Evolutionary conservation across 2,329 filamentous ascomycete genomes (phyloP), one percentile per base, ranked within the genome.

Genomic region (Chaetomium strumarium): DNA sequence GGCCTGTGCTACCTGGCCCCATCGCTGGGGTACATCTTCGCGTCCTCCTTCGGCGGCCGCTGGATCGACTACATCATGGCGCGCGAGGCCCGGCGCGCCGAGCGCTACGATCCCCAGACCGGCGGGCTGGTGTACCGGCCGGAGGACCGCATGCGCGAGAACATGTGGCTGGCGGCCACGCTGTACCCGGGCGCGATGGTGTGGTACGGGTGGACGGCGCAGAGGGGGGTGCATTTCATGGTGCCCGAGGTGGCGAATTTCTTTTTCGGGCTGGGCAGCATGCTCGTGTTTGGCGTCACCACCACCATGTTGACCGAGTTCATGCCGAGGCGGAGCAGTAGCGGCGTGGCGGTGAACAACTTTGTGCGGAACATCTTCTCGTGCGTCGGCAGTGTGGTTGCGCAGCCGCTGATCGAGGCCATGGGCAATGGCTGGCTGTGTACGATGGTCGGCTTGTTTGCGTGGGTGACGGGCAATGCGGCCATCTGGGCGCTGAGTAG

Each of bases 261-360:
- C 66, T 79, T 85, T 65, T 93, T 92, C 62, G 89, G 89, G 14
- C 61, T 87, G 3, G 84, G 85, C 2, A 85, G 79, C 31, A 93
- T 95, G 89, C 75, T 93, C 4, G 83, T 90, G 30, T 90, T 88
- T 69, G 78, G 81, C 45, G 78, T 82, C 60, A 76, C 81, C 0
- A 90, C 87, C 0, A 93, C 89, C 0, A 90, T 93, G 86, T 73
- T 93, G 59, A 92, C 88, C 0, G 88, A 93, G 64, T 90, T 92
- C 64, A 85, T 92, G 75, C 86, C 86, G 13, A 77, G 80, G 39
- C 76, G 78, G 57, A 85, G 84, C 46, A 86, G 83, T 4, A 80
- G 80, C 11, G 88, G 87, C 1, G 86, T 92, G 3, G 89, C 88
- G 0, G 74, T 91, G 40, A 91, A 92, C 68, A 92, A 92, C 65